Conservation (phyloP, 768 basidiomycete genomes). For the Tubosaeta sp. region DNA sequence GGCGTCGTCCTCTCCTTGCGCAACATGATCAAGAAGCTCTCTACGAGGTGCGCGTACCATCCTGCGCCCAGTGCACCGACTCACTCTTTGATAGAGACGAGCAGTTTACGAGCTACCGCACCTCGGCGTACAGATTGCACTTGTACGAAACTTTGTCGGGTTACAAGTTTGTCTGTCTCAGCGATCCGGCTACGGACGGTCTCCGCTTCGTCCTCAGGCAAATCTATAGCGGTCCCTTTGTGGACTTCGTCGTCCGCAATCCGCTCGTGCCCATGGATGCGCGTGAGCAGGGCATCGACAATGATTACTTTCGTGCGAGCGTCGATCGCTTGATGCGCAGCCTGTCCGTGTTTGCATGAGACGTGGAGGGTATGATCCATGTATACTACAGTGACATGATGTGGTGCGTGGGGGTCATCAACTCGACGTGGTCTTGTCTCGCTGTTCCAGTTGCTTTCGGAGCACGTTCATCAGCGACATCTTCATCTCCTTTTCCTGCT, state of each 20-base stretch:
- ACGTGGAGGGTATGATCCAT: conserved; percentile 19
- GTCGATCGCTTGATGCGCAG: conserved; percentile 73
- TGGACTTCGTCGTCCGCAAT: conserved; percentile 92
- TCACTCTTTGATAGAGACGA: conserved; percentile 60
- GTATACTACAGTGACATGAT: conserved; percentile 15
- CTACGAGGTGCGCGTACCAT: conserved; percentile 52
- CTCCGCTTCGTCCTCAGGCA: conserved; percentile 80
- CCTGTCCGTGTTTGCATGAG: conserved; percentile 41
- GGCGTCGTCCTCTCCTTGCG: conserved; percentile 88
- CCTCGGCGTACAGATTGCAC: conserved; percentile 90
- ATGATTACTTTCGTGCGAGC: conserved; percentile 82
- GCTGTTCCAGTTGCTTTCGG: conserved; percentile 73
- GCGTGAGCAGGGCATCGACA: conserved; percentile 81
- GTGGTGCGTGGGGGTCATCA: conserved; percentile 8
- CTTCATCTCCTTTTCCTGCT: conserved; percentile 78
- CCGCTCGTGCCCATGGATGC: conserved; percentile 85
- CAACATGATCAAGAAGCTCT: conserved; percentile 94
- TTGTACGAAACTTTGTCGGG: conserved; percentile 87
- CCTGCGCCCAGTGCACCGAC: neutral
- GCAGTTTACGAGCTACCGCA: conserved; percentile 85
- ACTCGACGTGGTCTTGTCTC: conserved; percentile 27
- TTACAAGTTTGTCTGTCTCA: conserved; percentile 94
- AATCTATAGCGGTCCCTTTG: conserved; percentile 89
- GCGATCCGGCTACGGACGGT: conserved; percentile 80
- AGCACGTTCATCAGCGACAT: conserved; percentile 81